phyloP scores from a whole-genome alignment of 2,329 filamentous ascomycete species.

The Aspergillus tamarii region DNA sequence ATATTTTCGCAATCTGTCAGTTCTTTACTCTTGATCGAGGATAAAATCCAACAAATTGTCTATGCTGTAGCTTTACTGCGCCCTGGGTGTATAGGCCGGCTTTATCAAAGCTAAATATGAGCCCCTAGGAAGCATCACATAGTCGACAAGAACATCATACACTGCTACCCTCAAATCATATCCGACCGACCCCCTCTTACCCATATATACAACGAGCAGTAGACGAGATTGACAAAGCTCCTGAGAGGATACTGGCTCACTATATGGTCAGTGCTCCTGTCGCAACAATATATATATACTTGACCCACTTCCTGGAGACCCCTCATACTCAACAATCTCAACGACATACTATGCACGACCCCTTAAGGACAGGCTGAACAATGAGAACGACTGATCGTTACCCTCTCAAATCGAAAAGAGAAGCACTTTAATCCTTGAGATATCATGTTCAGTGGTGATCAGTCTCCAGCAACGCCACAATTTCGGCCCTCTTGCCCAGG shows the following conservation, averaged over 20 bases:
- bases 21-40: background rate
- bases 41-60: background rate
- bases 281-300: too few relatives aligned
- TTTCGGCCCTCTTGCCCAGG: background rate
- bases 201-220: too few relatives aligned
- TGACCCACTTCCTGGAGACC: background rate
- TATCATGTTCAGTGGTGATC: background rate
- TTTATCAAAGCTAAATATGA: background rate
- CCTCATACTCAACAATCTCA: too few relatives aligned
- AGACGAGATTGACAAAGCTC: too few relatives aligned
- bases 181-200: background rate
- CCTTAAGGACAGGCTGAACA: background rate
- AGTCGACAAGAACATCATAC: background rate
- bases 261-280: too few relatives aligned
- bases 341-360: too few relatives aligned
- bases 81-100: background rate
- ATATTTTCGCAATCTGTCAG: background rate
- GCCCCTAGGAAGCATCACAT: background rate
- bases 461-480: background rate
- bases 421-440: background rate
- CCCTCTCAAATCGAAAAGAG: background rate
- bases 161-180: background rate
- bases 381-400: background rate
- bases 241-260: too few relatives aligned
- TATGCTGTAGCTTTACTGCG: background rate